Conservation (phyloP, 1,139 yeast genomes). For the Protomyces inouyei region DNA sequence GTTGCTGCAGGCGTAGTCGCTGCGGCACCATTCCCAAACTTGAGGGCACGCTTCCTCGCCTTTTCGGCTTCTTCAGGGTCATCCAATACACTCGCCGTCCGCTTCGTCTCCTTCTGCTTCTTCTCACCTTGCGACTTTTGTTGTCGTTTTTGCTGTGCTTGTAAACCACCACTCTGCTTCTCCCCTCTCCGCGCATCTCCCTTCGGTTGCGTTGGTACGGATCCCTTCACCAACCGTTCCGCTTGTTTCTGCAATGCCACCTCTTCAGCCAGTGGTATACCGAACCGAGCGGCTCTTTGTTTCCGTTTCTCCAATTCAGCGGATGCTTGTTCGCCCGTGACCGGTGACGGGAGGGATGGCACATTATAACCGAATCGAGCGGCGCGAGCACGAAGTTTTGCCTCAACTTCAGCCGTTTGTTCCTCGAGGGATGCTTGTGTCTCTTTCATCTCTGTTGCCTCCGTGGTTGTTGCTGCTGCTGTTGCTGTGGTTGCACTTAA, state of each 20-base stretch:
- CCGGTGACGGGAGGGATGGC: background rate
- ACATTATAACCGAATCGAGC: slow-evolving; percentile 2
- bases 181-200: background rate
- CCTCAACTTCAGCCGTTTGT: slow-evolving; percentile 10
- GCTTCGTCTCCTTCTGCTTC: slow-evolving; percentile 1
- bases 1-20: background rate
- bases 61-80: slow-evolving; percentile 29
- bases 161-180: background rate
- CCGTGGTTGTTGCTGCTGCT: background rate
- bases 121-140: background rate
- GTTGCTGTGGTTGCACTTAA: background rate
- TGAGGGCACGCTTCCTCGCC: slow-evolving; percentile 28
- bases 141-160: background rate
- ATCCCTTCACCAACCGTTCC: background rate
- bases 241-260: background rate
- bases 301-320: slow-evolving; percentile 4
- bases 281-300: slow-evolving; percentile 23
- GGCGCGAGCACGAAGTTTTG: slow-evolving; percentile 8
- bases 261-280: background rate
- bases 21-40: slow-evolving; percentile 12
- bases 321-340: background rate
- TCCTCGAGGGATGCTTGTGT: background rate
- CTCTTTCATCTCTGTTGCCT: background rate
- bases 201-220: background rate
- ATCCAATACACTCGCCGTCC: slow-evolving; percentile 25